Conservation (phyloP, 1,139 yeast genomes). For the Barnettozyma hawaiiensis region DNA sequence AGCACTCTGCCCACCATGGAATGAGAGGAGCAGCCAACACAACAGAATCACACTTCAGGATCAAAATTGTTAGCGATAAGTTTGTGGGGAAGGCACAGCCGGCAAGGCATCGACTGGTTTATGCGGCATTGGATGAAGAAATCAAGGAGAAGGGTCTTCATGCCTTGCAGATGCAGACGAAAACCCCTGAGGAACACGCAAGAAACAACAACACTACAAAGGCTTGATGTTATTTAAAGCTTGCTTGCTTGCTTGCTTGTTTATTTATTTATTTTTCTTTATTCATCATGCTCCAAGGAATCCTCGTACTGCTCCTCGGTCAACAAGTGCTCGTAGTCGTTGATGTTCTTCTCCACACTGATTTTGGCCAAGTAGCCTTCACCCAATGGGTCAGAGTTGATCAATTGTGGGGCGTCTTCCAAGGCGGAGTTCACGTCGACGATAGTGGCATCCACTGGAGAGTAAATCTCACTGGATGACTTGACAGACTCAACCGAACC, state of each 20-base stretch:
- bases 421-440: constrained; percentile 64
- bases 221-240: too few species aligned
- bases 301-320: constrained; percentile 37
- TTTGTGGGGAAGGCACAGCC: constrained; percentile 70
- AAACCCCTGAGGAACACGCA: constrained; percentile 62
- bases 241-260: too few species aligned
- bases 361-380: constrained; percentile 89
- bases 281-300: constrained; percentile 28
- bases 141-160: constrained; percentile 70
- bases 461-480: constrained; percentile 87
- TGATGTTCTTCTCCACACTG: constrained; percentile 47
- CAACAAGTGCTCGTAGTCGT: constrained; percentile 60
- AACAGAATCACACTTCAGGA: constrained; percentile 80
- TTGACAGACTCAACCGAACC: constrained; percentile 96
- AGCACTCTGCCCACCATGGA: constrained; percentile 87
- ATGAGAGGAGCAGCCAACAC: constrained; percentile 66
- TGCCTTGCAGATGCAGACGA: constrained; percentile 82
- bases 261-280: too few species aligned
- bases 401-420: constrained; percentile 66
- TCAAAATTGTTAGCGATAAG: constrained; percentile 63
- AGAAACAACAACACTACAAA: constrained; percentile 25
- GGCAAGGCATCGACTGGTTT: constrained; percentile 72
- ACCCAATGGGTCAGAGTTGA: constrained; percentile 88
- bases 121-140: constrained; percentile 66
- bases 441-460: constrained; percentile 79